A percentile compares a stretch with the other conserved stretches of the same genome.
phyloP scores from a whole-genome alignment of 345 rosid species.

The Murraya paniculata region DNA sequence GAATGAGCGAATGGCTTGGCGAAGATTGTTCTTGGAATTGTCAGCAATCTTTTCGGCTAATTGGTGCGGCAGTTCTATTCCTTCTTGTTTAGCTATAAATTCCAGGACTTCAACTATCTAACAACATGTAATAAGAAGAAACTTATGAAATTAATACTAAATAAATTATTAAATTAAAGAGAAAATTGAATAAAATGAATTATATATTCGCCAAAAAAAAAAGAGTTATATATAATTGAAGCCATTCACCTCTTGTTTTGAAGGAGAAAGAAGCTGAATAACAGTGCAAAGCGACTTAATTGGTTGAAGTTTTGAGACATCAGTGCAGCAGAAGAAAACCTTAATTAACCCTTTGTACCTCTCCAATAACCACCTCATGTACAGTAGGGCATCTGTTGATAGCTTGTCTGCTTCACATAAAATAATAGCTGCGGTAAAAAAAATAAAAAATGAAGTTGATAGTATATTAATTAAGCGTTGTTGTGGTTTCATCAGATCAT shows the following conservation, averaged over 20 bases:
- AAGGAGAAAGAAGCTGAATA: slow-evolving; percentile 44
- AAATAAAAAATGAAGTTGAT: background rate
- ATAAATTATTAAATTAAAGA: too few species aligned
- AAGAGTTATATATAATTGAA: too few species aligned
- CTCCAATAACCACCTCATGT: slow-evolving; percentile 55
- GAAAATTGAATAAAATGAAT: too few species aligned
- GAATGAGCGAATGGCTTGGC: slow-evolving; percentile 65
- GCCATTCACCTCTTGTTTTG: slow-evolving; percentile 41
- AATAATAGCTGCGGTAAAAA: slow-evolving; percentile 45
- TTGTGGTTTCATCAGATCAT: background rate
- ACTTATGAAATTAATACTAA: background rate
- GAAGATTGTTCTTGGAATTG: slow-evolving; percentile 51
- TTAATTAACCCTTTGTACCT: slow-evolving; percentile 43
- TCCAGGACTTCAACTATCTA: slow-evolving; percentile 53
- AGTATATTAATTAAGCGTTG: background rate
- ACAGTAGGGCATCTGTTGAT: slow-evolving; percentile 47
- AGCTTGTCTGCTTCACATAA: slow-evolving; percentile 51
- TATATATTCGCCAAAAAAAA: too few species aligned
- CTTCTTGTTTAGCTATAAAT: slow-evolving; percentile 50
- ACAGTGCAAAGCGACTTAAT: slow-evolving; percentile 41
- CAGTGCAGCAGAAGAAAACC: slow-evolving; percentile 59
- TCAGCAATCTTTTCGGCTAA: slow-evolving; percentile 42
- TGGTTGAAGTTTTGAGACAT: slow-evolving; percentile 54
- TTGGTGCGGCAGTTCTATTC: slow-evolving; percentile 30
- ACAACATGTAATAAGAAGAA: background rate